These are phyloP conservation scores for Phalaenopsis aphrodite DNA, from an alignment of 106 monocot species.

Conservation along the genomic window DNA sequence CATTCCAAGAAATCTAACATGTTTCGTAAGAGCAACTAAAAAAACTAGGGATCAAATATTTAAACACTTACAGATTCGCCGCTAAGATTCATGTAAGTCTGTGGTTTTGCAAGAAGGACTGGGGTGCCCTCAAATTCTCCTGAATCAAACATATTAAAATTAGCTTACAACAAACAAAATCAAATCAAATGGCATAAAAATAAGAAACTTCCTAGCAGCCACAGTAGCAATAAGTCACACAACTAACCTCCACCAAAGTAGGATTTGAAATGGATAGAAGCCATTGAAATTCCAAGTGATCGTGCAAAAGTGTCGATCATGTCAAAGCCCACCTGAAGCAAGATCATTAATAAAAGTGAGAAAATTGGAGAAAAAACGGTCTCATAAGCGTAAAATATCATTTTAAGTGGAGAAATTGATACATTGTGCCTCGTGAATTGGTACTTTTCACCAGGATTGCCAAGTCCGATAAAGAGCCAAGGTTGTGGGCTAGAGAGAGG, in stretches of 20 bases:
- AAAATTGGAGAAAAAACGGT: background rate
- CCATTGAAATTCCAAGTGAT: conserved; percentile 58
- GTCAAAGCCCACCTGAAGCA: conserved; percentile 75
- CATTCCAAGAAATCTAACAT: background rate
- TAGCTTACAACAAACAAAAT: background rate
- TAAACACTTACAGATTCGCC: conserved; percentile 76
- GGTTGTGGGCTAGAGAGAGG: conserved; percentile 18
- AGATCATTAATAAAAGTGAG: background rate
- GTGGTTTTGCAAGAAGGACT: conserved; percentile 88
- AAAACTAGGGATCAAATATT: background rate
- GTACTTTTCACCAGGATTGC: conserved; percentile 94
- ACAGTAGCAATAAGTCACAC: background rate
- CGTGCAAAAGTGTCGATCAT: conserved; percentile 78
- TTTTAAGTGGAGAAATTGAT: background rate
- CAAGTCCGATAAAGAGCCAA: conserved; percentile 91
- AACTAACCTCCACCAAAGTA: conserved; percentile 72
- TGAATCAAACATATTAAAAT: conserved; percentile 14
- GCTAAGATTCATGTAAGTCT: conserved; percentile 98
- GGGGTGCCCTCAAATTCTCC: conserved; percentile 58
- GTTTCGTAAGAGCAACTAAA: background rate
- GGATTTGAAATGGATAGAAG: conserved; percentile 65
- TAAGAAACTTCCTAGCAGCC: background rate
- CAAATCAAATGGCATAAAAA: background rate
- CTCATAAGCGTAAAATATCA: background rate
- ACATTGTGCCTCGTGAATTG: conserved; percentile 84